These are phyloP conservation scores for Beta lomatogona DNA, from an alignment of 179 eudicot species.

Conservation along the genomic window DNA sequence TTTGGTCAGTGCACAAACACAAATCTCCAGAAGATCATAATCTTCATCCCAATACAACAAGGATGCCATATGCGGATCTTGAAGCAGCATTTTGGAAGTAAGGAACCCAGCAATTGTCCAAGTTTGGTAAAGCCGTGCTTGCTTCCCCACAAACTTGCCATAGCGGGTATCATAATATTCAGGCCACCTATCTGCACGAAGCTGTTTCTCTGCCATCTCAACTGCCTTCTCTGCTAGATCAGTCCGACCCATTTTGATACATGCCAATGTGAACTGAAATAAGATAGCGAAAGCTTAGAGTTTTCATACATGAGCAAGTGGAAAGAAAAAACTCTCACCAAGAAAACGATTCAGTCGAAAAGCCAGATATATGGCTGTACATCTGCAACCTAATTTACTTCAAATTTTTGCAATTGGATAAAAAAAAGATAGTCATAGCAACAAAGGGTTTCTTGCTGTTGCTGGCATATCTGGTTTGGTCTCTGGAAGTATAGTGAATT, in stretches of 20 bases:
- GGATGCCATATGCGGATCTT: constrained; percentile 72
- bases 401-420: neutral
- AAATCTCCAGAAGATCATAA: constrained; percentile 70
- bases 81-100: constrained; percentile 67
- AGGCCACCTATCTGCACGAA: constrained; percentile 68
- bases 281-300: constrained; percentile 4
- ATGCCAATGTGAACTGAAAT: constrained; percentile 80
- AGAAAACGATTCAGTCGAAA: neutral
- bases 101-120: constrained; percentile 86
- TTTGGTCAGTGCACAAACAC: constrained; percentile 73
- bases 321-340: no score
- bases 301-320: no score
- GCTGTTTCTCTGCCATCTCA: constrained; percentile 64
- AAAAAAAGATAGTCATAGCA: neutral
- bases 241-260: constrained; percentile 82
- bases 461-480: neutral
- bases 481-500: neutral
- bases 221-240: constrained; percentile 78
- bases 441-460: neutral
- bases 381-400: neutral
- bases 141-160: constrained; percentile 81
- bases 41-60: constrained; percentile 79
- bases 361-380: neutral
- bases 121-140: constrained; percentile 77
- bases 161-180: constrained; percentile 81